A percentile compares a stretch with the other conserved stretches of the same genome.
phyloP scores from a whole-genome alignment of 352 stramenopile species.

The Globisporangium yorkense region DNA sequence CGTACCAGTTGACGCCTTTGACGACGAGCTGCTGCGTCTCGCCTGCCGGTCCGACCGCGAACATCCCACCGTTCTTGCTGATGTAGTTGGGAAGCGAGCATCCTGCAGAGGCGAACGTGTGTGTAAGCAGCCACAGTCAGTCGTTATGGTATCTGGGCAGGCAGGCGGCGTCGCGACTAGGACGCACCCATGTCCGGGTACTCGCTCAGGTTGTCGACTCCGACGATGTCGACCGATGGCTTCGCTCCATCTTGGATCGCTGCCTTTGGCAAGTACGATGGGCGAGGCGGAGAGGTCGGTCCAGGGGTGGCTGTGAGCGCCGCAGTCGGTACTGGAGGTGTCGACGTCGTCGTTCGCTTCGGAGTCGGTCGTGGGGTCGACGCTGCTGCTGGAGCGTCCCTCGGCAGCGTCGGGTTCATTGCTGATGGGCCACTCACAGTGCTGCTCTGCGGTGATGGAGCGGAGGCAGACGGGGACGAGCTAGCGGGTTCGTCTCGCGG shows the following conservation, averaged over 20 bases:
- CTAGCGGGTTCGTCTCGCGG: neutral
- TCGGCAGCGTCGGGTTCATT: neutral
- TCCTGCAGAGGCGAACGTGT: neutral
- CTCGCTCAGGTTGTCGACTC: conserved; percentile 3
- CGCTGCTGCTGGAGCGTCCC: neutral
- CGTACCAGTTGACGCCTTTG: conserved; percentile 14
- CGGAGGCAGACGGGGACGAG: neutral
- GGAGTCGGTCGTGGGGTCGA: neutral
- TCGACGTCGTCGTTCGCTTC: conserved; percentile 4
- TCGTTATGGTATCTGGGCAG: neutral
- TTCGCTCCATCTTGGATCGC: conserved; percentile 4
- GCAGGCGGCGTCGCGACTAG: neutral
- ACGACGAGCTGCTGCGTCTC: conserved; percentile 12
- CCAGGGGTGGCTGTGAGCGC: neutral
- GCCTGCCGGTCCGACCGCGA: conserved; percentile 12
- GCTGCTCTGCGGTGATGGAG: neutral
- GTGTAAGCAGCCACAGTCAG: neutral
- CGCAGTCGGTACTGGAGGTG: neutral
- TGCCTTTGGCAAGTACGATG: neutral
- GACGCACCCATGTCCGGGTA: conserved; percentile 10
- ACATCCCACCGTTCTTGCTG: conserved; percentile 20
- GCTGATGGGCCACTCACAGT: neutral
- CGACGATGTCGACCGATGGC: neutral
- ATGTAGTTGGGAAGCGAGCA: conserved; percentile 18
- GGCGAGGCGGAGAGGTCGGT: neutral